Base-by-base conservation (phyloP, 306 rosid genomes). In the Pterocarpus santalinus region DNA sequence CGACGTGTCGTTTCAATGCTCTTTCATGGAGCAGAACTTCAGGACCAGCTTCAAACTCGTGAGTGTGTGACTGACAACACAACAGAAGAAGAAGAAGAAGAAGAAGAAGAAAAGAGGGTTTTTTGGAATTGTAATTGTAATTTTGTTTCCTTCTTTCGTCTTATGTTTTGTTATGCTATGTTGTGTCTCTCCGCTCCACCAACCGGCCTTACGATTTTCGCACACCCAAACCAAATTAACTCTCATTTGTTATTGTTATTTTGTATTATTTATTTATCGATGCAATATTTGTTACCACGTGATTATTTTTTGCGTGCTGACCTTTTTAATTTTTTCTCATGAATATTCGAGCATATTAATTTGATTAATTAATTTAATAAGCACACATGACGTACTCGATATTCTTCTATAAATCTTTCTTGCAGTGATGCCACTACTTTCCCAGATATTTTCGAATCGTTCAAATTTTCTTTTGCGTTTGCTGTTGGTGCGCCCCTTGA, bases 141-240 rank as follows among this genome's bases (percentile, higher is more conserved):
- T 69, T 38, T 34, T 47, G 58, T 57, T 11, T 72, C 52, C 15
- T 8, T 58, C 82, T 73, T 13, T 41, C 61, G 2, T 22, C 11
- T 28, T 33, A 1, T 61, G 16, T 35, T 11, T 47, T 41, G 28
- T 22, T 22, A 22, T 22, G 51, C 12, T 22, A 6, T 46, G 41
- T 43, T 53, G 3, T 56, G 33, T n/a, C 11, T 44, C 53, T 63
- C 53, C 2, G 15, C 15, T 10, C 4, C 3, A 3, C 53, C 49
- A 79, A 13, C 69, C 12, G 69, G 12, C 52, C 72, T 72, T 86
- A 61, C 57, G 69, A 63, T 73, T 81, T 88, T 84, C 88, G 90
- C 84, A 88, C 89, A 82, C 75, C 63, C 14, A 64, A 16, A 84
- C 88, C 75, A 72, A 88, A 73, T 85, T 75, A 49, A 72, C 83